Conservation (phyloP, 2,329 filamentous ascomycete species). For the Calonectria hongkongensis region DNA sequence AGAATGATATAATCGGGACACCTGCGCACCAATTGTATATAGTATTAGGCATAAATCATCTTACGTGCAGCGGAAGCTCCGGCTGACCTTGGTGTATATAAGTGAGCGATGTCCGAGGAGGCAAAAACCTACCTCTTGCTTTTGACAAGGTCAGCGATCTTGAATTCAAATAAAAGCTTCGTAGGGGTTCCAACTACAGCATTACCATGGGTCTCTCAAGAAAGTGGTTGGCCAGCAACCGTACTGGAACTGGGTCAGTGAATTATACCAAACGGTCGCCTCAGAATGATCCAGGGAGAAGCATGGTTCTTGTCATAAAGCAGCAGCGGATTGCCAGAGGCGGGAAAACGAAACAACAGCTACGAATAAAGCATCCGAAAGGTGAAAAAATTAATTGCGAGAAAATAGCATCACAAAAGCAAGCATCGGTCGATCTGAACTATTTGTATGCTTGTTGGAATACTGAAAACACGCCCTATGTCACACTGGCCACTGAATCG, state of each 20-base stretch:
- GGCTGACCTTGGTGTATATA: background rate
- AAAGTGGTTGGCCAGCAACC: background rate
- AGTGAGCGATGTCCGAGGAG: background rate
- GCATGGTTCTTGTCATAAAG: background rate
- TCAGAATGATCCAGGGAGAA: background rate
- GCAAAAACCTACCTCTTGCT: background rate
- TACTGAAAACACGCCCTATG: background rate
- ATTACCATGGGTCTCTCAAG: background rate
- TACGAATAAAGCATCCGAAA: background rate
- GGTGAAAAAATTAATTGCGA: no score
- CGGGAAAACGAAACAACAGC: background rate
- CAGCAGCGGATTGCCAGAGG: background rate
- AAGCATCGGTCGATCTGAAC: background rate
- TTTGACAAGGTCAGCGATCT: background rate
- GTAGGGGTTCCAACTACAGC: background rate
- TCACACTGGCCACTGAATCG: background rate
- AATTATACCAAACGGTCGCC: background rate
- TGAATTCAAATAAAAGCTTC: background rate
- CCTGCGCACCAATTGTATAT: no score
- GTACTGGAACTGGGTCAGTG: no score
- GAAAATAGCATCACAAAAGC: no score
- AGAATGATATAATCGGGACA: no score
- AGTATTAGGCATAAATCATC: background rate
- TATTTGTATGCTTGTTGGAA: constrained; percentile 2
- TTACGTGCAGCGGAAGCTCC: background rate